Percentiles rank a stretch among this genome's conserved stretches.
Evolutionary conservation across 1,284 basidiomycete species (phyloP).

Genomic region (Leccinum fallax): DNA sequence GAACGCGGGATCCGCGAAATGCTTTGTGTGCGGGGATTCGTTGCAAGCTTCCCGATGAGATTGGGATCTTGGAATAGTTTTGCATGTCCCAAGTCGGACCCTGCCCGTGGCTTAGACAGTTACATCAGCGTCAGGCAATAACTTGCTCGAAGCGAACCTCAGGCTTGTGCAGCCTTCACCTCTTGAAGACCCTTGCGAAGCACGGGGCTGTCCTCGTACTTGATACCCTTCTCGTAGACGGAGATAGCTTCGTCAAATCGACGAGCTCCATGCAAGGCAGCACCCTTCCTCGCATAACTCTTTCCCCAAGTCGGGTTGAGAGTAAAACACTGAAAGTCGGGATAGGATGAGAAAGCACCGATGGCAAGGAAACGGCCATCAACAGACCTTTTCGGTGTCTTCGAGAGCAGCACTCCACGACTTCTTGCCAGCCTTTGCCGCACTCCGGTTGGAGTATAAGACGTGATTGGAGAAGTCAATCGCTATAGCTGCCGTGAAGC

Average conservation of each 20-base stretch:
- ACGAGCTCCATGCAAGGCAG: conserved; percentile 85
- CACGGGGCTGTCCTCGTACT: conserved; percentile 79
- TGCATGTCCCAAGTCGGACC: conserved; percentile 59
- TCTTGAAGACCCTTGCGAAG: conserved; percentile 88
- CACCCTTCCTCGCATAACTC: conserved; percentile 91
- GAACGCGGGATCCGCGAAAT: conserved; percentile 84
- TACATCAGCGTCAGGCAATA: conserved; percentile 7
- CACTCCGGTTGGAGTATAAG: conserved; percentile 92
- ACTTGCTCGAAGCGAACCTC: conserved; percentile 39
- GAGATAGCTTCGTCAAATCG: conserved; percentile 84
- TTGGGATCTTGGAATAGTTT: conserved; percentile 88
- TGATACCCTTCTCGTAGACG: conserved; percentile 80
- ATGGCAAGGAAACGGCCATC: conserved; percentile 9
- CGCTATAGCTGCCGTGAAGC: conserved; percentile 87
- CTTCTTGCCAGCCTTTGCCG: conserved; percentile 84
- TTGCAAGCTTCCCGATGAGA: conserved; percentile 79
- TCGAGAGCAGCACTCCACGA: conserved; percentile 78
- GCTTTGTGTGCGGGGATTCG: conserved; percentile 86
- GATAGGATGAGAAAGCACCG: conserved; percentile 4
- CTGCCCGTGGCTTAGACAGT: conserved; percentile 42
- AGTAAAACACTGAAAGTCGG: conserved; percentile 61
- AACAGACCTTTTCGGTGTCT: conserved; percentile 86
- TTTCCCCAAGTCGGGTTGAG: conserved; percentile 86
- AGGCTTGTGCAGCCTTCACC: conserved; percentile 73
- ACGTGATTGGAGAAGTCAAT: conserved; percentile 87